Conservation (phyloP, 352 stramenopile genomes). For the Pythium diclinum region DNA sequence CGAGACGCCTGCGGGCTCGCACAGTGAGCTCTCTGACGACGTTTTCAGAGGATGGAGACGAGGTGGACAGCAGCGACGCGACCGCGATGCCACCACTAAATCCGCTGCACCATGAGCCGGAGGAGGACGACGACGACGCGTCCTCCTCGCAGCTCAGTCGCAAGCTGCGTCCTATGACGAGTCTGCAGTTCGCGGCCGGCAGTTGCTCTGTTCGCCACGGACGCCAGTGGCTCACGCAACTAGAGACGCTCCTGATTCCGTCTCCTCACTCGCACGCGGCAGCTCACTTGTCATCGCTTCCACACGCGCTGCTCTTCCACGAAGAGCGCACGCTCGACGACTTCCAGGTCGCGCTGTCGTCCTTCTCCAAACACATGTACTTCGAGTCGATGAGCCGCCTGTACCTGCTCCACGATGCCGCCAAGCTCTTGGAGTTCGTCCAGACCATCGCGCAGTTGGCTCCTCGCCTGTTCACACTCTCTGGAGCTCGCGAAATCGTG, state of each 20-base stretch:
- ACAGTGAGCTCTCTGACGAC: conserved; percentile 51
- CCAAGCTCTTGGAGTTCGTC: conserved; percentile 57
- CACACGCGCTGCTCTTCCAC: conserved; percentile 81
- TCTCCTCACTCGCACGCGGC: background rate
- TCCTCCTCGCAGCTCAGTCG: conserved; percentile 55
- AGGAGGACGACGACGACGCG: conserved; percentile 28
- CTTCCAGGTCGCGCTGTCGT: conserved; percentile 64
- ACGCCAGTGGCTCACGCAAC: conserved; percentile 60
- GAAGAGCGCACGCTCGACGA: conserved; percentile 67
- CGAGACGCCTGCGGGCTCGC: conserved; percentile 27
- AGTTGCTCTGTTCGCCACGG: conserved; percentile 54
- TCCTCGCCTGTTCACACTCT: conserved; percentile 66
- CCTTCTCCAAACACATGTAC: conserved; percentile 87
- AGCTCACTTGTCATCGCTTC: conserved; percentile 13
- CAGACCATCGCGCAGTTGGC: conserved; percentile 52
- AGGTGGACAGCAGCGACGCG: conserved; percentile 4
- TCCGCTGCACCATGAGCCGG: conserved; percentile 16
- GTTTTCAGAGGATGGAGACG: conserved; percentile 29
- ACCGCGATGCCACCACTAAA: conserved; percentile 12
- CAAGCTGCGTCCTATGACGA: conserved; percentile 77
- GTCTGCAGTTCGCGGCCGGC: conserved; percentile 70
- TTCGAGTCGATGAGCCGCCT: conserved; percentile 79
- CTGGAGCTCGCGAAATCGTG: conserved; percentile 33
- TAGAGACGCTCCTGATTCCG: conserved; percentile 62
- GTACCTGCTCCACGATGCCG: conserved; percentile 70